These are phyloP conservation scores for Trichoderma citrinoviride DNA, from an alignment of 2,329 filamentous ascomycete genomes.

Conservation along the genomic window DNA sequence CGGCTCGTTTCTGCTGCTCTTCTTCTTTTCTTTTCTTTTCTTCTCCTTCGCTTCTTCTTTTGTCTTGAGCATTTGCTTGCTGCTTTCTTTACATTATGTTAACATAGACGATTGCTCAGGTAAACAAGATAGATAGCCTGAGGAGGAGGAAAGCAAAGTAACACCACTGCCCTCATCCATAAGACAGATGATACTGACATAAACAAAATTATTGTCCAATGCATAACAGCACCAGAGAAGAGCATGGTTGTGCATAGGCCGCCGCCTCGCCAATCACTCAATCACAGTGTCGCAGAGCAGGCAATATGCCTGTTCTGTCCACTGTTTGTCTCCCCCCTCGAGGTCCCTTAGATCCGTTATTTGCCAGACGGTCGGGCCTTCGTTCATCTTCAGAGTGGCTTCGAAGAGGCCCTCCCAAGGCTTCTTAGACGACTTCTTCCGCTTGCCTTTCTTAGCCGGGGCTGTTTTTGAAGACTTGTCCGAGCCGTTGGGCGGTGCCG, in stretches of 20 bases:
- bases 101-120: neutral
- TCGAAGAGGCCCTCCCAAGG: slow-evolving; percentile 54
- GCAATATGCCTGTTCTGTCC: slow-evolving; percentile 51
- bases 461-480: slow-evolving; percentile 29
- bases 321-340: slow-evolving; percentile 49
- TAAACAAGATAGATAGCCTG: neutral
- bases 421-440: slow-evolving; percentile 39
- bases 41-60: neutral
- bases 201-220: neutral
- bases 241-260: neutral
- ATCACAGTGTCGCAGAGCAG: slow-evolving; percentile 50
- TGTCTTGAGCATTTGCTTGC: neutral
- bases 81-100: neutral
- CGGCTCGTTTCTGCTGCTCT: neutral
- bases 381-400: slow-evolving; percentile 47
- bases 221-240: neutral
- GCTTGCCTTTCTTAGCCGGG: slow-evolving; percentile 38
- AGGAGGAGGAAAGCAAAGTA: neutral
- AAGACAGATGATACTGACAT: neutral
- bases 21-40: neutral
- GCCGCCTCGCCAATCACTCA: slow-evolving; percentile 34
- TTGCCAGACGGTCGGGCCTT: slow-evolving; percentile 49
- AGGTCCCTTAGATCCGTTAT: slow-evolving; percentile 52
- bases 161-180: neutral
- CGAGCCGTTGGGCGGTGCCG: slow-evolving; percentile 30